Base-by-base conservation (phyloP, 169 alveolate species). In the Eimeria sp. region DNA sequence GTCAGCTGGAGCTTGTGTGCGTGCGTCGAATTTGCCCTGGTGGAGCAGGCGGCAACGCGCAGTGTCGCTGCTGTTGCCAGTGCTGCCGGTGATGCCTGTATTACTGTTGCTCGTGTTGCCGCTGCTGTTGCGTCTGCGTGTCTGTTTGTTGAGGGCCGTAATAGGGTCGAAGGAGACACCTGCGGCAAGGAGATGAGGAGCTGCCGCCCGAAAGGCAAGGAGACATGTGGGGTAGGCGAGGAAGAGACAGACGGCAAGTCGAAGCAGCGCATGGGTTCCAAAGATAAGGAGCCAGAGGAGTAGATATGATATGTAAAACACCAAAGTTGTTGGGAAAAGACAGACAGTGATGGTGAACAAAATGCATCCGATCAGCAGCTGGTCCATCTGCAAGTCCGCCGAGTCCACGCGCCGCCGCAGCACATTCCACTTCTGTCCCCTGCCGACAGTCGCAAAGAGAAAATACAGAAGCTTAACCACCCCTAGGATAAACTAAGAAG, bases 381-480 rank as follows among this genome's bases (percentile, higher is more conserved):
- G 97, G 57, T 95, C 97, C 47, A 95, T 73, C 40, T 89, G 94
- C 88, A 89, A 95, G 72, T 92, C 94, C 70, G 75, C 91, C n/a
- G 94, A 65, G 51, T 95, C 97, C 70, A 89, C 97, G n/a, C 97
- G 97, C 5, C 89, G 86, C 43, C 97, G 97, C 82, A 95, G 83
- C 43, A 95, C 92, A 27, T 95, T 95, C 94, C 95, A 89, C 90
- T 95, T 95, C 49, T 84, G 76, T 45, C 97, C 97, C 58, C 95
- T 89, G 94, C 80, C 65, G 25, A 89, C 80, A 78, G 30, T 43
- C 43, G 43, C 86, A 43, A 18, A 30, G 27, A 5, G 5, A 16
- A 75, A 13, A 63, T 11, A 18, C 20, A 63, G 30, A 63, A 18
- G 73, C 73, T 63, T 40, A 54, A 1, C 16, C 40, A 34, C 40